phyloP scores from a whole-genome alignment of 371 early-diverging fungal species.

The Actinomortierella ambigua region DNA sequence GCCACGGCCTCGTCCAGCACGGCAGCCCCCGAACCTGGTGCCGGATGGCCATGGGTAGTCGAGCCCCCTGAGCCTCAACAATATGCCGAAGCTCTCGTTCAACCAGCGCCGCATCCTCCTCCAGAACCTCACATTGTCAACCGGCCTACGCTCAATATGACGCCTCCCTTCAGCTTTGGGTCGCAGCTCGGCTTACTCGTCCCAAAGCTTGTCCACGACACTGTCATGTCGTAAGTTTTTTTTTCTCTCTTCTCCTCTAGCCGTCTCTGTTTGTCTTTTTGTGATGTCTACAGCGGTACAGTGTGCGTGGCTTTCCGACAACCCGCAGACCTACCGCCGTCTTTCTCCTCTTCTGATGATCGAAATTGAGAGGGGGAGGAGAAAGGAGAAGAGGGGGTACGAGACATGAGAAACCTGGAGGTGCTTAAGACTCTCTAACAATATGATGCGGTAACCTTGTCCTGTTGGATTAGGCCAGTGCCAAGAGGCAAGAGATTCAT shows the following conservation, averaged over 20 bases:
- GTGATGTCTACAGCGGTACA: neutral
- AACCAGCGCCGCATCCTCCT: constrained; percentile 30
- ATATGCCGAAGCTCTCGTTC: constrained; percentile 14
- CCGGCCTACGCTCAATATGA: constrained; percentile 26
- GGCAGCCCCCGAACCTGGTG: too few species aligned
- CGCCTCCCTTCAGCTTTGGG: constrained; percentile 33
- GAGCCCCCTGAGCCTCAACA: too few species aligned
- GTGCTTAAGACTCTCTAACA: too few species aligned
- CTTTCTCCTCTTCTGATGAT: neutral
- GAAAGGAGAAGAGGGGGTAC: too few species aligned
- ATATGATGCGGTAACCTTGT: neutral
- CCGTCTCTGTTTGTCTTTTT: neutral
- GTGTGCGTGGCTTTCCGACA: neutral
- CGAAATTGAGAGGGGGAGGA: too few species aligned
- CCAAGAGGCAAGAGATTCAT: constrained; percentile 74
- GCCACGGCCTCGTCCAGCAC: too few species aligned
- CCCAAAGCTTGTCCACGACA: constrained; percentile 32
- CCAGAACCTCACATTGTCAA: constrained; percentile 37
- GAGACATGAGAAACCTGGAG: too few species aligned
- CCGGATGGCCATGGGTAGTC: too few species aligned
- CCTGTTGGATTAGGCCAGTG: constrained; percentile 58
- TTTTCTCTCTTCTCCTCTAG: neutral
- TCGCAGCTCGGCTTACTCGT: constrained; percentile 17
- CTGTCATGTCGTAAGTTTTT: constrained; percentile 40
- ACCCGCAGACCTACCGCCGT: too few species aligned